phyloP scores from a whole-genome alignment of 2,329 filamentous ascomycete genomes.

The Botrytis sinoallii region DNA sequence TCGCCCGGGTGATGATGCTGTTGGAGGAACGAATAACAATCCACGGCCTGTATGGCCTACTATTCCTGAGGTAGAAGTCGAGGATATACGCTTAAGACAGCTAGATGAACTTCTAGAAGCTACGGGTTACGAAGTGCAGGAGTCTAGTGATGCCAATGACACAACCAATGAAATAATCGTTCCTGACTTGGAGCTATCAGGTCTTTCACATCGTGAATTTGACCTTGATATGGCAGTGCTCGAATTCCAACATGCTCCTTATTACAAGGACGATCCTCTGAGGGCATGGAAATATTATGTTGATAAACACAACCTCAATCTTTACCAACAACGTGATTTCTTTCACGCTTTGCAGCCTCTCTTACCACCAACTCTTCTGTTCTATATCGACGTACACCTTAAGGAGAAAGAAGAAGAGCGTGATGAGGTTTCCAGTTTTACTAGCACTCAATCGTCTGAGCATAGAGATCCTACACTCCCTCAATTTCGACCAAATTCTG shows the following conservation, averaged over 20 bases:
- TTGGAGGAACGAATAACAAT: background rate
- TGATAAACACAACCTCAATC: background rate
- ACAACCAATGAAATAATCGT: background rate
- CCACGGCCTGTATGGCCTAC: constrained; percentile 22
- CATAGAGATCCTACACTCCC: constrained; percentile 60
- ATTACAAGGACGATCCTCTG: background rate
- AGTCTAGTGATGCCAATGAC: constrained; percentile 32
- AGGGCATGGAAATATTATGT: constrained; percentile 11
- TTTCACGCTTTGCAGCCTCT: background rate
- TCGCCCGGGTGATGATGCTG: background rate
- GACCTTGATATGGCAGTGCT: constrained; percentile 3
- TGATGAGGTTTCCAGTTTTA: background rate
- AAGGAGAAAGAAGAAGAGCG: constrained; percentile 9
- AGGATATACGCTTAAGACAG: constrained; percentile 32
- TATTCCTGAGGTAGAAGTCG: constrained; percentile 32
- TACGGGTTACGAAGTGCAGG: constrained; percentile 32
- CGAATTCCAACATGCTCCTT: background rate
- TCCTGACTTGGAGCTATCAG: background rate
- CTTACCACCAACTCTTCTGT: background rate
- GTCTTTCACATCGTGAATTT: constrained; percentile 1
- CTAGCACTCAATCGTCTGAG: constrained; percentile 1
- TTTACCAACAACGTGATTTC: background rate
- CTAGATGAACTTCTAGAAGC: constrained; percentile 33
- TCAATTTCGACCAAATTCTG: constrained; percentile 61
- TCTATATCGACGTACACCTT: constrained; percentile 6